phyloP scores from a whole-genome alignment of 441 rosid species.

The Breynia disticha region DNA sequence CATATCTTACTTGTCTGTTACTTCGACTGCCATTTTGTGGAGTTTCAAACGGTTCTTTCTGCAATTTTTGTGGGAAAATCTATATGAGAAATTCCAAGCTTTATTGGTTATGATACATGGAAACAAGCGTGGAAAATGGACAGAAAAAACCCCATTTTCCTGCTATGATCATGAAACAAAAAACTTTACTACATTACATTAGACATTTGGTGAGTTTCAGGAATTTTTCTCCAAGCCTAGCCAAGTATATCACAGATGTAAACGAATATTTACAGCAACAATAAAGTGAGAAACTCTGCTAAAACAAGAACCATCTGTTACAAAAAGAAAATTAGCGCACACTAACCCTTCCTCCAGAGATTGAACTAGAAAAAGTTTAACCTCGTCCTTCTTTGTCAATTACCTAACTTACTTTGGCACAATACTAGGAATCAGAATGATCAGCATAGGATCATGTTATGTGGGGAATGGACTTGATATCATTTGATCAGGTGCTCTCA shows the following conservation, averaged over 20 bases:
- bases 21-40: no score
- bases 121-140: not conserved
- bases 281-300: conserved; percentile 14
- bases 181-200: conserved; percentile 5
- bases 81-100: not conserved
- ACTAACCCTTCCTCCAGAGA: conserved; percentile 3
- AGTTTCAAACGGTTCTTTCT: no score
- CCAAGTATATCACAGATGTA: conserved; percentile 18
- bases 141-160: conserved; percentile 11
- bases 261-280: conserved; percentile 20
- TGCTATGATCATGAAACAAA: conserved; percentile 2
- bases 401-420: conserved; percentile 6
- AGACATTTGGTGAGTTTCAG: conserved; percentile 3
- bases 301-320: no score
- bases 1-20: no score
- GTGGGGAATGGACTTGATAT: not conserved
- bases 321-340: conserved; percentile 19
- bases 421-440: conserved; percentile 10
- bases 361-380: not conserved
- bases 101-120: conserved; percentile 3
- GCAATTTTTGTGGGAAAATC: not conserved
- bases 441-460: conserved; percentile 5
- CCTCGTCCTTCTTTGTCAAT: conserved; percentile 10
- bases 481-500: conserved; percentile 38
- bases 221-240: conserved; percentile 11